Conservation (phyloP, 2,329 filamentous ascomycete genomes). For the Fusarium nisikadoi region DNA sequence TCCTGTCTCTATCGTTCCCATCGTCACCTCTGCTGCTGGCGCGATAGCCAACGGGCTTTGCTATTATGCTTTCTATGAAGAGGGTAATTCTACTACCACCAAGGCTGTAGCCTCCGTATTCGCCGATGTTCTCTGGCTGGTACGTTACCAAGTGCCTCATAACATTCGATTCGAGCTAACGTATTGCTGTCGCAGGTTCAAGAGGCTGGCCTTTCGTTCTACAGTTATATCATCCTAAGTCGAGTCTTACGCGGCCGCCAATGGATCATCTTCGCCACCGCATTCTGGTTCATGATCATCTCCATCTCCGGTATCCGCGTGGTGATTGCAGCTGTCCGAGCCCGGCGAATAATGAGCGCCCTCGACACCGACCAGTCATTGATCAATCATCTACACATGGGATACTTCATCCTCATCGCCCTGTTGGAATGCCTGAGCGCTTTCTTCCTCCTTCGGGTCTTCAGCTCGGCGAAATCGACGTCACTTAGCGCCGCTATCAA, state of each 20-base stretch:
- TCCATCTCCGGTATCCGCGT: slow-evolving; percentile 62
- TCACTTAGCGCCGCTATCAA: slow-evolving; percentile 45
- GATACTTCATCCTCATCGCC: slow-evolving; percentile 55
- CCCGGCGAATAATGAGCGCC: slow-evolving; percentile 44
- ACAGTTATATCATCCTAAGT: slow-evolving; percentile 64
- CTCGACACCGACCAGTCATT: slow-evolving; percentile 41
- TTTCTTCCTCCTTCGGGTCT: slow-evolving; percentile 53
- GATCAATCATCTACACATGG: slow-evolving; percentile 54
- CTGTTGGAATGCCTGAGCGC: slow-evolving; percentile 54
- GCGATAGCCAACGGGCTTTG: slow-evolving; percentile 57
- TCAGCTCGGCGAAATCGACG: slow-evolving; percentile 47
- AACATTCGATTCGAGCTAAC: not conserved
- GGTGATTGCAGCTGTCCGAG: slow-evolving; percentile 48
- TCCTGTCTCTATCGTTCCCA: slow-evolving; percentile 52
- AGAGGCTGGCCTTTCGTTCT: slow-evolving; percentile 58
- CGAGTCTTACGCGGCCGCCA: slow-evolving; percentile 59
- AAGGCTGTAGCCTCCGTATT: slow-evolving; percentile 51
- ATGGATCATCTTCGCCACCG: slow-evolving; percentile 57
- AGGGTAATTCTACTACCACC: slow-evolving; percentile 27
- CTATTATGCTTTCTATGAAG: slow-evolving; percentile 55
- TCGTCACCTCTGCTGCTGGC: slow-evolving; percentile 51
- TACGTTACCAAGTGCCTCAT: slow-evolving; percentile 24
- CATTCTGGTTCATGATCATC: slow-evolving; percentile 68
- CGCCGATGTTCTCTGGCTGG: slow-evolving; percentile 56
- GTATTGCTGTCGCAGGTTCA: slow-evolving; percentile 48